Percentiles rank a stretch among this genome's conserved stretches.
These are phyloP conservation scores for Hypoxylon crocopeplum DNA, from an alignment of 495 filamentous ascomycete species.

Conservation along the genomic window DNA sequence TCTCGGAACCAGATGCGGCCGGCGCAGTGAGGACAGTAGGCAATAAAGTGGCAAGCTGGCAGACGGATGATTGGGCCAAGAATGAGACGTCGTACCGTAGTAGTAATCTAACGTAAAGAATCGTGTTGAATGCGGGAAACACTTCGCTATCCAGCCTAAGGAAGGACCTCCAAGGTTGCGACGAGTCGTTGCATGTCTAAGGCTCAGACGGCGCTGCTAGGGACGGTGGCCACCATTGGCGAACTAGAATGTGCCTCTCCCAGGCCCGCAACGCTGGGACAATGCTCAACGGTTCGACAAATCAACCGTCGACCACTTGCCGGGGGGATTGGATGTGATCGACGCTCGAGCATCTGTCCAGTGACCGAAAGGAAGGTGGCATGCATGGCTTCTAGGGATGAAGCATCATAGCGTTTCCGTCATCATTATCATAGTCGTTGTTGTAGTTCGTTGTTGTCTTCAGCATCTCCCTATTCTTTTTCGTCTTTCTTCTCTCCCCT, in stretches of 20 bases:
- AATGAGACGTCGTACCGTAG: slow-evolving; percentile 28
- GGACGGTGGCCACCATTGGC: slow-evolving; percentile 8
- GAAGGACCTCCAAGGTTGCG: slow-evolving; percentile 23
- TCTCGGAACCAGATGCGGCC: slow-evolving; percentile 6
- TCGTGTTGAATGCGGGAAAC: slow-evolving; percentile 25
- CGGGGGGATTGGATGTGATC: slow-evolving; percentile 12
- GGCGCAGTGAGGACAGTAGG: slow-evolving; percentile 14
- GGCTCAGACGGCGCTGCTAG: slow-evolving; percentile 7
- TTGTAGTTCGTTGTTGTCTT: too few relatives aligned
- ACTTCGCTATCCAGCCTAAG: slow-evolving; percentile 28
- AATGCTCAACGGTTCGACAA: neutral
- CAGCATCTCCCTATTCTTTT: too few relatives aligned
- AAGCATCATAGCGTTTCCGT: slow-evolving; percentile 9
- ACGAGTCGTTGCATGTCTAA: slow-evolving; percentile 15
- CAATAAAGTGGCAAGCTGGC: slow-evolving; percentile 25
- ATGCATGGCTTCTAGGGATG: slow-evolving; percentile 4
- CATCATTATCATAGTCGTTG: neutral
- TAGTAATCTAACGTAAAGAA: slow-evolving; percentile 34
- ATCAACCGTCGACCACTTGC: slow-evolving; percentile 5
- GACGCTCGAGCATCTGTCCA: slow-evolving; percentile 3
- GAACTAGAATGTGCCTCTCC: slow-evolving; percentile 5
- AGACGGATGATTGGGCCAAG: slow-evolving; percentile 19
- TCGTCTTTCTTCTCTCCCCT: too few relatives aligned
- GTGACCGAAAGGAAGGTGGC: slow-evolving; percentile 18
- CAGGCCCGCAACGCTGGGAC: slow-evolving; percentile 22